These are phyloP conservation scores for Candida morakotiae DNA, from an alignment of 805 yeast genomes.

Conservation along the genomic window DNA sequence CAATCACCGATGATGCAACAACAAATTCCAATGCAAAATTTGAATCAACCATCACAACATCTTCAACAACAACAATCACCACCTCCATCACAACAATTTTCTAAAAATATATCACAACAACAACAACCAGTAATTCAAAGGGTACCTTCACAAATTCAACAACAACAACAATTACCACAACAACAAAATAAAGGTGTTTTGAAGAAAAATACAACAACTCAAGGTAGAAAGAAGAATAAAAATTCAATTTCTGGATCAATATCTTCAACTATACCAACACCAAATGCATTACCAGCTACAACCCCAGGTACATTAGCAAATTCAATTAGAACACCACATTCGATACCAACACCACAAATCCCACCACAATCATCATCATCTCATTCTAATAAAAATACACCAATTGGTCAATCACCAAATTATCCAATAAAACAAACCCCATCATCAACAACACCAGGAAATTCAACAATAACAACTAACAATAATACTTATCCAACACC, in stretches of 20 bases:
- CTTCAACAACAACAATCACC: conserved; percentile 9
- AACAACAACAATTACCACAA: conserved; percentile 9
- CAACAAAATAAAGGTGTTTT: conserved; percentile 4
- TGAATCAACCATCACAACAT: conserved; percentile 7
- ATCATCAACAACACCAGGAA: conserved; percentile 7
- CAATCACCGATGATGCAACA: conserved; percentile 13
- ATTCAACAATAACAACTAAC: background rate
- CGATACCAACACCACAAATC: conserved; percentile 40
- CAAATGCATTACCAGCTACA: conserved; percentile 25
- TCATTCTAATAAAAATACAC: conserved; percentile 40
- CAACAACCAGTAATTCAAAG: no score
- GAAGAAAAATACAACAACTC: conserved; percentile 10
- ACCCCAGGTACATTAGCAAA: conserved; percentile 37
- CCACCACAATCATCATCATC: conserved; percentile 24
- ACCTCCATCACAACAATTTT: conserved; percentile 6
- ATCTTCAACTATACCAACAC: conserved; percentile 28
- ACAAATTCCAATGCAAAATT: conserved; percentile 6
- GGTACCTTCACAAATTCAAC: conserved; percentile 7
- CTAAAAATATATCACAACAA: conserved; percentile 12
- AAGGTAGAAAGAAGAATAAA: conserved; percentile 8
- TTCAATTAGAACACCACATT: conserved; percentile 41
- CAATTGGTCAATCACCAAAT: conserved; percentile 31
- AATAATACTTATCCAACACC: conserved; percentile 9
- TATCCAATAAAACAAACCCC: conserved; percentile 13
- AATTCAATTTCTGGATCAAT: conserved; percentile 12